These are phyloP conservation scores for Mrakia frigida DNA, from an alignment of 768 basidiomycete genomes.

Conservation along the genomic window DNA sequence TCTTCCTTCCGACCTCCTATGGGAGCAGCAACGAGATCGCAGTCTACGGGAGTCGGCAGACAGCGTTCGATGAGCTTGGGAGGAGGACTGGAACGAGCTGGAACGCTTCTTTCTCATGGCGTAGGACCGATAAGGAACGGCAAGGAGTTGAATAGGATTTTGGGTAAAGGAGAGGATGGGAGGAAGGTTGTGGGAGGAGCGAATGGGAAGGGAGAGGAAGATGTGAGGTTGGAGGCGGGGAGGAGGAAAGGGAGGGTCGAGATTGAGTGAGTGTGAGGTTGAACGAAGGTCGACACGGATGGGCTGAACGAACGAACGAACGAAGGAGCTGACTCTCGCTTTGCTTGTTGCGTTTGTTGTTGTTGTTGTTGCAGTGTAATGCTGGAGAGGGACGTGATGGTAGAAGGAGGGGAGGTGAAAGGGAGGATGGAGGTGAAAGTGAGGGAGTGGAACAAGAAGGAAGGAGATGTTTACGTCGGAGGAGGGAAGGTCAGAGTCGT, in stretches of 20 bases:
- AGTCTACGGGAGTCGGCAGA: too few relatives aligned
- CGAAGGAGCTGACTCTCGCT: too few relatives aligned
- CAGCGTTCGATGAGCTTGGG: conserved; percentile 14
- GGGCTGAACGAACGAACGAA: background rate
- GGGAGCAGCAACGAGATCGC: too few relatives aligned
- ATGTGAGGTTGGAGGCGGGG: conserved; percentile 56
- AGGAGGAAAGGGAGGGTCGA: conserved; percentile 62
- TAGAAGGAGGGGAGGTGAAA: conserved; percentile 69
- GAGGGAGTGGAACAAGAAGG: conserved; percentile 54
- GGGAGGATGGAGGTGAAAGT: conserved; percentile 67
- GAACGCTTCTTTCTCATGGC: conserved; percentile 56
- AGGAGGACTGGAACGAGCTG: conserved; percentile 47
- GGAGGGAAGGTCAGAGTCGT: conserved; percentile 73
- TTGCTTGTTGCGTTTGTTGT: background rate
- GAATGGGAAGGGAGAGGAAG: conserved; percentile 45
- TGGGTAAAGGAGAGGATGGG: conserved; percentile 54
- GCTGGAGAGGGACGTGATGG: conserved; percentile 66
- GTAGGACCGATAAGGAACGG: conserved; percentile 52
- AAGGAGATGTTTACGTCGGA: conserved; percentile 58
- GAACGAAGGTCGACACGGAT: background rate
- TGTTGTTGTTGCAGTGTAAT: conserved; percentile 47
- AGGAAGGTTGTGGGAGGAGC: conserved; percentile 20
- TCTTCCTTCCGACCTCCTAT: too few relatives aligned
- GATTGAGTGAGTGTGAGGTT: conserved; percentile 50
- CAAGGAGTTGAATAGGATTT: conserved; percentile 57